These are phyloP conservation scores for Cercospora sesami DNA, from an alignment of 2,329 filamentous ascomycete genomes.

Conservation along the genomic window DNA sequence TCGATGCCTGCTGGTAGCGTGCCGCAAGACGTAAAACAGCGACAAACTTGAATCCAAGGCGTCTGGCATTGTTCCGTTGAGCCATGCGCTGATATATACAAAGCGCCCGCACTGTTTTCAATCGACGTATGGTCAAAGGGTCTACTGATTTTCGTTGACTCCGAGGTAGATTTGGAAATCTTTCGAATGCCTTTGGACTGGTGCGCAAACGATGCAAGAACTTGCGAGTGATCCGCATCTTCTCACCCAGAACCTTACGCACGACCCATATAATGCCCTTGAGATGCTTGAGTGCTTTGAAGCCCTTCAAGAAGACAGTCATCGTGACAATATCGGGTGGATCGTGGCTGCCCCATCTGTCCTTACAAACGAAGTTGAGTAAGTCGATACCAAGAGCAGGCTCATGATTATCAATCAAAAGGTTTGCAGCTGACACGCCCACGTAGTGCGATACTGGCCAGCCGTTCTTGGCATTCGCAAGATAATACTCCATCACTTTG, in stretches of 20 bases:
- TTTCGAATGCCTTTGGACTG: constrained; percentile 7
- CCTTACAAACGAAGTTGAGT: constrained; percentile 33
- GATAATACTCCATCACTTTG: constrained; percentile 36
- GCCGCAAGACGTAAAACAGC: neutral
- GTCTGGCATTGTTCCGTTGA: constrained; percentile 2
- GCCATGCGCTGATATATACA: constrained; percentile 2
- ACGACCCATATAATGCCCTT: constrained; percentile 36
- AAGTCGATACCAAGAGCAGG: constrained; percentile 34
- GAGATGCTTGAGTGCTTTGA: constrained; percentile 23
- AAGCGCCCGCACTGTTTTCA: neutral
- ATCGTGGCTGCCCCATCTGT: constrained; percentile 25
- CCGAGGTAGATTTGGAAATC: neutral
- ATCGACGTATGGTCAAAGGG: neutral
- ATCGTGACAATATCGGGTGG: constrained; percentile 36
- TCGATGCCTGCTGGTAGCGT: neutral
- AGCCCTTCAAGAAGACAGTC: constrained; percentile 38
- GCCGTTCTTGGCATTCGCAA: constrained; percentile 33
- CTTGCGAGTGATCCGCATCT: constrained; percentile 33
- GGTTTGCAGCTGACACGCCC: constrained; percentile 35
- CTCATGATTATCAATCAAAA: constrained; percentile 31
- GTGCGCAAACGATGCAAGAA: constrained; percentile 25
- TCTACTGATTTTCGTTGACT: neutral
- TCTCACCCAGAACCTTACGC: constrained; percentile 30
- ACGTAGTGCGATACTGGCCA: constrained; percentile 32
- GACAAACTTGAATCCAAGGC: constrained; percentile 7